phyloP scores from a whole-genome alignment of 176 grass and related monocot species.

The Rhynchospora breviuscula region DNA sequence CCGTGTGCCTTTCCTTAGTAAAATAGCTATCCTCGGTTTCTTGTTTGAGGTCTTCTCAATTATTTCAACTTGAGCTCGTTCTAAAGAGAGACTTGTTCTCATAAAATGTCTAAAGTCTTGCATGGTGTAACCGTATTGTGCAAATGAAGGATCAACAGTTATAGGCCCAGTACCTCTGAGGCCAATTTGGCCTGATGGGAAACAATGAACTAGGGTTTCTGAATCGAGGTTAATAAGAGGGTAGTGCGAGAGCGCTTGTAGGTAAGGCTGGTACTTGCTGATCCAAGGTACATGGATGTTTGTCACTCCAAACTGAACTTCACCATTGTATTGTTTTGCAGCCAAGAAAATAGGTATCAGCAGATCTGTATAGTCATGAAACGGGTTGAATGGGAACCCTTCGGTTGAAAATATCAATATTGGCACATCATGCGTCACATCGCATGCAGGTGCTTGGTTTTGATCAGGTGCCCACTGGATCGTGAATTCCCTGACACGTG shows the following conservation, averaged over 20 bases:
- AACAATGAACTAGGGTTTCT: constrained; percentile 64
- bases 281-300: constrained; percentile 63
- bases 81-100: constrained; percentile 43
- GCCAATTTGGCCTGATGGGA: constrained; percentile 58
- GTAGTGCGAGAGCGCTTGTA: constrained; percentile 55
- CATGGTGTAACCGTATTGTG: constrained; percentile 65
- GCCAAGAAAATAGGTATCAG: constrained; percentile 80
- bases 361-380: constrained; percentile 85
- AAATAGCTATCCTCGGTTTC: constrained; percentile 42
- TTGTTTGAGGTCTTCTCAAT: constrained; percentile 44
- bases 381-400: constrained; percentile 77
- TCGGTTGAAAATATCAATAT: constrained; percentile 63
- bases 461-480: constrained; percentile 45
- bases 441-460: constrained; percentile 38
- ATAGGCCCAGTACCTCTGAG: constrained; percentile 66
- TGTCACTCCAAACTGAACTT: constrained; percentile 69
- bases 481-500: constrained; percentile 45
- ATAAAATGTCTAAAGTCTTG: constrained; percentile 72
- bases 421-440: constrained; percentile 54
- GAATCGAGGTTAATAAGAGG: constrained; percentile 61
- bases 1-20: constrained; percentile 25
- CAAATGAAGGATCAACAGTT: constrained; percentile 52
- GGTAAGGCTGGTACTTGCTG: constrained; percentile 43
- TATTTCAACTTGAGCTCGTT: constrained; percentile 32
- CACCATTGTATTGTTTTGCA: constrained; percentile 58